Evolutionary conservation across 768 basidiomycete genomes (phyloP), one percentile per base, ranked within the genome.

Genomic region (Floccularia luteovirens): DNA sequence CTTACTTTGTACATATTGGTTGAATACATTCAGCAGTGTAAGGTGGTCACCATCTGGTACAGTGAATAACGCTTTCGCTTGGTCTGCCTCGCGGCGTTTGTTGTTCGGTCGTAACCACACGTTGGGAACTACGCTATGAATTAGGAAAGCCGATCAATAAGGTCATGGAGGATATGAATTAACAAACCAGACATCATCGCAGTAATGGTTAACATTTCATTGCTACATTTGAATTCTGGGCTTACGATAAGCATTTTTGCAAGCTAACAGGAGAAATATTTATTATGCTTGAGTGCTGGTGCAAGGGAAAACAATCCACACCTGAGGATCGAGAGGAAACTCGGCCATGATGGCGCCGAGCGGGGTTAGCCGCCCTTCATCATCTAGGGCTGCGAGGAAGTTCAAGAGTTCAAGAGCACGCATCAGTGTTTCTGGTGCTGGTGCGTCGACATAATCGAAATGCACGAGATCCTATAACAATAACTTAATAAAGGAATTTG

Each of bases 251-350:
- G 74, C 78, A 94, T 83, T 60, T 96, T 96, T 19, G 96, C 79
- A 50, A 97, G 71, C 81, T 90, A 42, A 20, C 20, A 27, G 14
- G 14, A 22, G 31, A 32, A 36, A 40, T 22, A 21, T 14, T 47
- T 38, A 39, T 43, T 23, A 11, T 36, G 25, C 20, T 22, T 17
- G 17, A 14, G 19, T 24, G 2, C 7, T 4, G 32, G 8, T 13
- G 23, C 32, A 36, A 17, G 17, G 8, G 10, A 24, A 24, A 27
- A 30, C 24, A n/a, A 44, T 13, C 8, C 70, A 27, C 48, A 86
- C 88, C 70, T 93, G 93, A 28, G 94, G 96, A 59, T 98, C 96
- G n/a, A 99, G 73, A 10, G 94, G 96, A 69, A 98, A 98, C 50
- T 97, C 91, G 0, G 96, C 94, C 94, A 98, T 97, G 44, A 90